Evolutionary conservation across 345 rosid species (phyloP), one percentile per base, ranked within the genome.

Genomic region (sweet orange (Citrus sinensis)): DNA sequence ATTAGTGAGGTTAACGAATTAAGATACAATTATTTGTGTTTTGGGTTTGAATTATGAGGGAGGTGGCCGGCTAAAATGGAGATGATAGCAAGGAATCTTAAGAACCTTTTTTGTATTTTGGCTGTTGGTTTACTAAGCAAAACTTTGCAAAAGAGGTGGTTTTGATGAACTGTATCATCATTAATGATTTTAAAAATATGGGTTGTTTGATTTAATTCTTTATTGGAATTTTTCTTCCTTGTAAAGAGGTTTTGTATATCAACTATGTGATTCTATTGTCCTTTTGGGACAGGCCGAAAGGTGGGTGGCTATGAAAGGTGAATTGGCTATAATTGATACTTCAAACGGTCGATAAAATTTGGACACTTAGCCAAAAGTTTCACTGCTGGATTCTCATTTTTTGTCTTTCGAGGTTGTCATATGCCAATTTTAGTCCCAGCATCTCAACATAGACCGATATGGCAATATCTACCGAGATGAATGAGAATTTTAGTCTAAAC

Each of bases 251-350:
- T 76, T 61, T 54, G 76, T 68, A 76, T 72, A 79, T 77, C 79
- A 51, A 65, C 74, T 2, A 2, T 35, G 79, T 64, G 81, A 74
- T 80, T 78, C 74, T 30, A 11, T 65, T 78, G 75, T 29, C 73
- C 68, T 24, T 51, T 19, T 4, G 5, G 17, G 2, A 42, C 6
- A 17, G 8, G 35, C 34, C 25, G 30, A 76, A 30, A 19, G 35
- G 51, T 6, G 25, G 51, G 51, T 46, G 51, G 51, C 51, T 46
- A 0, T 46, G 1, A 46, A 46, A 46, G 17, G 51, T 13, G 0
- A 13, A 46, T 46, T 46, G 58, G 58, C 22, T 54, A 54, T 19
- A 54, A 17, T 54, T 54, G 1, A 54, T 17, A 5, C 7, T 54
- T 46, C 51, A 46, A 46, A 54, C 16, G 20, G 20, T 54, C 5